A percentile compares a stretch with the other conserved stretches of the same genome.
These are phyloP conservation scores for Umbelopsis sp. DNA, from an alignment of 192 early-diverging fungal species.

Conservation along the genomic window DNA sequence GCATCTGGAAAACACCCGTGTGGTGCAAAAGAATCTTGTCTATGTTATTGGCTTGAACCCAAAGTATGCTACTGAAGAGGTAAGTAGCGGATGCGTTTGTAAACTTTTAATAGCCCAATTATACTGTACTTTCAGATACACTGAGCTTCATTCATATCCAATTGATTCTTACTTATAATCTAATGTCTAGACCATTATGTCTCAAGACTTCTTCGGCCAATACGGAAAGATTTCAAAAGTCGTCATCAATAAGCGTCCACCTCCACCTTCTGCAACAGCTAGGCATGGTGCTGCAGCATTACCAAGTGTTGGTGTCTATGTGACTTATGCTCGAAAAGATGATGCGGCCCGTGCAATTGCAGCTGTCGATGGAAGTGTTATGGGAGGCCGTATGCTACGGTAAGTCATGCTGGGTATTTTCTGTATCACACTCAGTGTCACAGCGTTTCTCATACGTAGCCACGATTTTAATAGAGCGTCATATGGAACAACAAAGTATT, in stretches of 20 bases:
- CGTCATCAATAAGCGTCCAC: constrained; percentile 79
- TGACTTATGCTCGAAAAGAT: constrained; percentile 89
- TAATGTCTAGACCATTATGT: constrained; percentile 64
- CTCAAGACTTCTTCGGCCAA: constrained; percentile 96
- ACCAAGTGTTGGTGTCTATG: constrained; percentile 82
- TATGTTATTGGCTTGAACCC: constrained; percentile 94
- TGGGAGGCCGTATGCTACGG: constrained; percentile 86
- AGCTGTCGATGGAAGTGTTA: constrained; percentile 89
- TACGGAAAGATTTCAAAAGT: constrained; percentile 96
- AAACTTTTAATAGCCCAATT: too few species aligned
- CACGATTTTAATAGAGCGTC: constrained; percentile 67
- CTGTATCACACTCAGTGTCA: not conserved
- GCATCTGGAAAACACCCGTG: constrained; percentile 85
- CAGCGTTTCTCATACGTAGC: not conserved
- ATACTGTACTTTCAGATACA: not conserved
- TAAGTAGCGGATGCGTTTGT: constrained; percentile 37
- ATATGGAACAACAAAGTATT: constrained; percentile 99
- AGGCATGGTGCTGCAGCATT: constrained; percentile 35
- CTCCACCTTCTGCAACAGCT: constrained; percentile 45
- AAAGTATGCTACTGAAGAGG: constrained; percentile 88
- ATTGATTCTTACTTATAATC: not conserved
- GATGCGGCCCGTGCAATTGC: constrained; percentile 93
- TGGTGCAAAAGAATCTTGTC: constrained; percentile 97
- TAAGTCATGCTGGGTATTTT: constrained; percentile 39
- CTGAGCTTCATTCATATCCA: too few species aligned